These are phyloP conservation scores for Aeminium ludgeri DNA, from an alignment of 495 filamentous ascomycete genomes.

Conservation along the genomic window DNA sequence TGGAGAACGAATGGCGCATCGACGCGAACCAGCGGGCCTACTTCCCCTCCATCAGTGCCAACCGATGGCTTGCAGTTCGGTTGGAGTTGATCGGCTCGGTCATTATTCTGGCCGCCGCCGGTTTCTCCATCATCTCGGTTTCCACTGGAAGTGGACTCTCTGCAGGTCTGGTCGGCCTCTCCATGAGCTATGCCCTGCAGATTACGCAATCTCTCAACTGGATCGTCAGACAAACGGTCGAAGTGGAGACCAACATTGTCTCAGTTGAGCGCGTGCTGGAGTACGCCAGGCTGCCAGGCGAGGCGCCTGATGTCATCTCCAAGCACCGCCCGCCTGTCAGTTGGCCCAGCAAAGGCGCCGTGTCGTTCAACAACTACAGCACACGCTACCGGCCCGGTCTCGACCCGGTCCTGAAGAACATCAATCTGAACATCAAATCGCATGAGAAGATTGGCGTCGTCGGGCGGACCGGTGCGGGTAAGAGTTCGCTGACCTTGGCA, in stretches of 20 bases:
- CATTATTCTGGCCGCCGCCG: slow-evolving; percentile 77
- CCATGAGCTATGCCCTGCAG: slow-evolving; percentile 93
- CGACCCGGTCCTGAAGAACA: slow-evolving; percentile 81
- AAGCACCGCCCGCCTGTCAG: slow-evolving; percentile 70
- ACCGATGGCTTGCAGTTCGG: slow-evolving; percentile 89
- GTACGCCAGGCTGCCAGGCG: slow-evolving; percentile 82
- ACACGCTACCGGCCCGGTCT: slow-evolving; percentile 78
- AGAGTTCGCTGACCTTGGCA: slow-evolving; percentile 83
- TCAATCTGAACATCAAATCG: slow-evolving; percentile 79
- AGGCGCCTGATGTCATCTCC: slow-evolving; percentile 87
- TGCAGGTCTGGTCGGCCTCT: slow-evolving; percentile 72
- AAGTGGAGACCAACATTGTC: slow-evolving; percentile 98
- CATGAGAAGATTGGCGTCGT: slow-evolving; percentile 98
- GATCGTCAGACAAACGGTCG: slow-evolving; percentile 97
- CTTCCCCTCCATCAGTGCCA: slow-evolving; percentile 91
- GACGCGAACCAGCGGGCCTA: slow-evolving; percentile 92
- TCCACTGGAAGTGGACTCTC: slow-evolving; percentile 48
- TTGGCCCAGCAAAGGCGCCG: slow-evolving; percentile 83
- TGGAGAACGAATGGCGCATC: slow-evolving; percentile 95
- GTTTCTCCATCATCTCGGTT: slow-evolving; percentile 69
- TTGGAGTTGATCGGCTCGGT: slow-evolving; percentile 93
- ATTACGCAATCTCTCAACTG: slow-evolving; percentile 98
- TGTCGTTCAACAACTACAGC: slow-evolving; percentile 86
- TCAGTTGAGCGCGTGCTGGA: slow-evolving; percentile 96
- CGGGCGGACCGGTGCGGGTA: slow-evolving; percentile 88